Base-by-base conservation (phyloP, 805 yeast species). In the Lipomyces chichibuensis region DNA sequence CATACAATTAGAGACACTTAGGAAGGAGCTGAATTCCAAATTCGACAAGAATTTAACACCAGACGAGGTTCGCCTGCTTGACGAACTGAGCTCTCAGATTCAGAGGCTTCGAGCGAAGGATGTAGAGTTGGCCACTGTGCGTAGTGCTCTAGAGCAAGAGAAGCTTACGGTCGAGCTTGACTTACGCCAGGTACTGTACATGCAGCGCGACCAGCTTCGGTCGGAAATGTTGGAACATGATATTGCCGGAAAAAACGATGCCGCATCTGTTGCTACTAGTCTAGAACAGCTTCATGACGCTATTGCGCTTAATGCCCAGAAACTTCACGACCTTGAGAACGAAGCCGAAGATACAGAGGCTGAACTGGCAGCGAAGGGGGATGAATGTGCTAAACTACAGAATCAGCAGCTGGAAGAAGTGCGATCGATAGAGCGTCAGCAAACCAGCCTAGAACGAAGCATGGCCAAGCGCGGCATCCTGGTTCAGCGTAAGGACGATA, bases 401-500 rank as follows among this genome's bases (percentile, higher is more conserved):
- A 84, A 84, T 1, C 83, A 83, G 56, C 96, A 90, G 74, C 77
- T 83, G 1, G 75, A 80, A 20, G 75, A 85, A 0, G 75, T 89
- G 52, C 83, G 82, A 63, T 84, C 84, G 65, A 77, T 92, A 33
- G 92, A 89, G 61, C 82, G 81, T 56, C 84, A 82, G 62, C 87
- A 88, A 65, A 88, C 87, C 69, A 77, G 75, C n/a, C 83, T 89
- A 0, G 97, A 92, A 73, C 87, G 84, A 65, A 81, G 82, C 6
- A 78, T 89, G 70, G 83, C 89, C 25, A 88, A 85, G 73, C 90
- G 87, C 70, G 81, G 89, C 1, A 75, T 88, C 3, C 77, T 91
- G 59, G 75, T 80, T 3, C 79, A 82, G 55, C 83, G 97, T 70
- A 83, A 90, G 66, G 91, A 89, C 59, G 96, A 90, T 70, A 77